A percentile compares a stretch with the other conserved stretches of the same genome.
phyloP scores from a whole-genome alignment of 208 protist species.

The Acanthamoeba triangularis region DNA sequence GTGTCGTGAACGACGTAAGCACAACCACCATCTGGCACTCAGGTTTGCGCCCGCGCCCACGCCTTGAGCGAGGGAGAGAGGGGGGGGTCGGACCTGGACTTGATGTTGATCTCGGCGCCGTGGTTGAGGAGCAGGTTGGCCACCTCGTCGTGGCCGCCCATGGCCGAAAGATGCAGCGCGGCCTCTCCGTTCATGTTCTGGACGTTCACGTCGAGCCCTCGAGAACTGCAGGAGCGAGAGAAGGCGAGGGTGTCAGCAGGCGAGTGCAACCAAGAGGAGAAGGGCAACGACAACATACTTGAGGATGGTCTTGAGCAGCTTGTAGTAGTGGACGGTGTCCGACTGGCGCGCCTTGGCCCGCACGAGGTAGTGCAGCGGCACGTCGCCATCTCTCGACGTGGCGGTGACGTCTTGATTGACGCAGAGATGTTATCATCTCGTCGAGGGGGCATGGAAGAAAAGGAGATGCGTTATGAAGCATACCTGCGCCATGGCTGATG shows the following conservation, averaged over 20 bases:
- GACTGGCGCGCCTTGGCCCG: neutral
- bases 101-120: neutral
- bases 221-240: neutral
- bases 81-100: neutral
- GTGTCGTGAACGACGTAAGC: neutral
- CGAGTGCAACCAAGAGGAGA: neutral
- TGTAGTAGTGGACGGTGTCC: constrained; percentile 4
- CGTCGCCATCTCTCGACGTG: neutral
- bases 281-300: neutral
- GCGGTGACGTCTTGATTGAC: neutral
- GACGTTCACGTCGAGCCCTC: constrained; percentile 4
- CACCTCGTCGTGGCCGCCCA: constrained; percentile 18
- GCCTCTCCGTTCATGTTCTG: constrained; percentile 51
- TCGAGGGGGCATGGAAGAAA: neutral
- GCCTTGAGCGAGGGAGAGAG: neutral
- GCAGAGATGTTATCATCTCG: neutral
- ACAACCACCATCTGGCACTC: neutral
- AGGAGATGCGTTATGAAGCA: neutral
- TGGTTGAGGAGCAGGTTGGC: constrained; percentile 28
- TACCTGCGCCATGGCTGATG: constrained; percentile 18
- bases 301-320: constrained; percentile 12
- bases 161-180: neutral
- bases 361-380: constrained; percentile 65
- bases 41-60: too few relatives aligned
- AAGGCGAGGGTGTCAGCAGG: neutral